phyloP scores from a whole-genome alignment of 2,329 filamentous ascomycete species.

The Pyrenochaeta sp. region DNA sequence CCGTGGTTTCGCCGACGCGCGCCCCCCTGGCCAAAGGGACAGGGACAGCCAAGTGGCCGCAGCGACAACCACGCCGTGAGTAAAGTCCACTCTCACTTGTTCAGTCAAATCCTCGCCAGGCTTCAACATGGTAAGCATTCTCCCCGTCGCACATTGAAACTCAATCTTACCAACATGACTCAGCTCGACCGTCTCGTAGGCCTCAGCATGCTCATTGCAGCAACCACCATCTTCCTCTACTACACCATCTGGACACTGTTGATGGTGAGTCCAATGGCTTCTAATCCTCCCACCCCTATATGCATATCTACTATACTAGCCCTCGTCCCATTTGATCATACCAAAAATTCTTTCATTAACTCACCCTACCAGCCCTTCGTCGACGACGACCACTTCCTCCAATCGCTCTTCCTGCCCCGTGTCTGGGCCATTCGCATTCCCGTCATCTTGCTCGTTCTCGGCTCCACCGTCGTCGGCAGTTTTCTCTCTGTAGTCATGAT shows the following conservation, averaged over 20 bases:
- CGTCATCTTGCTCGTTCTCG: constrained; percentile 92
- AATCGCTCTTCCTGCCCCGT: constrained; percentile 93
- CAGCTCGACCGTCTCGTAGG: constrained; percentile 91
- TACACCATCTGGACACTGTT: constrained; percentile 98
- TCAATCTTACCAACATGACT: constrained; percentile 7
- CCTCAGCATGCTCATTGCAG: constrained; percentile 77
- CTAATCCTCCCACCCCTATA: background rate
- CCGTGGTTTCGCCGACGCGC: constrained; percentile 23
- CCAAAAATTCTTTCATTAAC: background rate
- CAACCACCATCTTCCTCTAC: constrained; percentile 80
- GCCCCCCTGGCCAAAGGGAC: constrained; percentile 17
- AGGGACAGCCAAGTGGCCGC: constrained; percentile 25
- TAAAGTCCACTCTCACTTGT: constrained; percentile 22
- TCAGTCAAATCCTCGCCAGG: constrained; percentile 10
- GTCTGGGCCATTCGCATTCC: constrained; percentile 99
- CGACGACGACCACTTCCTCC: constrained; percentile 90
- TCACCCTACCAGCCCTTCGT: constrained; percentile 85
- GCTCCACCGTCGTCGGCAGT: constrained; percentile 90
- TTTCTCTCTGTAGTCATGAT: constrained; percentile 99
- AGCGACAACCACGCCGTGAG: constrained; percentile 11
- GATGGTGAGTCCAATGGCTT: constrained; percentile 70
- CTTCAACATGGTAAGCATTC: constrained; percentile 38
- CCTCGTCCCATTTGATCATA: background rate
- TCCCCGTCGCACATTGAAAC: background rate
- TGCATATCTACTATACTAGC: background rate